phyloP scores from a whole-genome alignment of 139 green algal species.

The Ulvella scutata region DNA sequence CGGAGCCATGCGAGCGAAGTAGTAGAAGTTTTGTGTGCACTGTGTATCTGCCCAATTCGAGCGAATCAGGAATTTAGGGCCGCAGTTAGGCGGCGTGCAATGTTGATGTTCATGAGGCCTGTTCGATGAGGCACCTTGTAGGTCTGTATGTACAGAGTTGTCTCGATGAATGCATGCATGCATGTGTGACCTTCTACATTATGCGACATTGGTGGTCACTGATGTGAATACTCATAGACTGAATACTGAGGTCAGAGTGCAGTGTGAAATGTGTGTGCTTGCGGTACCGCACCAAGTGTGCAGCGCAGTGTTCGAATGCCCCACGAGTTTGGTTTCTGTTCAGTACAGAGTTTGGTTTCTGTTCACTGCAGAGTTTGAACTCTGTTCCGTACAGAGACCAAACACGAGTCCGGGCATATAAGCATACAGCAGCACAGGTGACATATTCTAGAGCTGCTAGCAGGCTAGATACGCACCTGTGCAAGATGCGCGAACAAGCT shows the following conservation, averaged over 20 bases:
- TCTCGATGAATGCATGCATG: no score
- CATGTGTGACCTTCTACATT: no score
- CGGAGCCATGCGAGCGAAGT: neutral
- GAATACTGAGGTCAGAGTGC: no score
- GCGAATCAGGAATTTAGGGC: no score
- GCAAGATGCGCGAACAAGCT: conserved; percentile 43
- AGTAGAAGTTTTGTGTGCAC: neutral
- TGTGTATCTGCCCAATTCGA: neutral
- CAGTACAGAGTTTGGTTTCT: neutral
- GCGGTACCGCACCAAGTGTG: neutral
- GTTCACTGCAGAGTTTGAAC: neutral
- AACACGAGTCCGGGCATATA: neutral
- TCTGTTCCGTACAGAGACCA: neutral
- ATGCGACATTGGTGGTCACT: no score
- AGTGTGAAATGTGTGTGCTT: no score
- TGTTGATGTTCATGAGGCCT: conserved; percentile 44
- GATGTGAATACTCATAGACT: no score
- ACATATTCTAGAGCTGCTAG: neutral
- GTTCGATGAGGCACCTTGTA: conserved; percentile 59
- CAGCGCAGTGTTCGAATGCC: neutral
- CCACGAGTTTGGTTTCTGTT: neutral
- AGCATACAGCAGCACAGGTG: neutral
- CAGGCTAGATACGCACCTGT: neutral
- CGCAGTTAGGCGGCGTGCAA: conserved; percentile 44
- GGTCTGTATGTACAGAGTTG: no score